Evolutionary conservation across 202 grass and related monocot genomes (phyloP), one percentile per base, ranked within the genome.

Genomic region (Elaeis oleifera): DNA sequence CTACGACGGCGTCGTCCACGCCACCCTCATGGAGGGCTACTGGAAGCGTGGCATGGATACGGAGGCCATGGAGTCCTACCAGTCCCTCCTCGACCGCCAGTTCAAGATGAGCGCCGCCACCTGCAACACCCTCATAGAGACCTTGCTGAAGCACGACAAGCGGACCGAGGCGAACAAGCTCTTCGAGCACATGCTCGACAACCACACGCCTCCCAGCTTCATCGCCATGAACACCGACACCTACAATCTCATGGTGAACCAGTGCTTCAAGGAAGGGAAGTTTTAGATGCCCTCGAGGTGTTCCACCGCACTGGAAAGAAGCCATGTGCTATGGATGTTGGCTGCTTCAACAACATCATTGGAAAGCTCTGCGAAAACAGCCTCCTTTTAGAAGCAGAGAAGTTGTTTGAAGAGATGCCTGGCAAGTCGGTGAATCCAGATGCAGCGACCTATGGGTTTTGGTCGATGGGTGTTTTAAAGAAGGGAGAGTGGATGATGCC

Each of bases 281-380:
- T 80, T 95, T 49, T 76, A 0, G 66, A 88, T 57, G 86, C 90
- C 0, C 78, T 90, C n/a, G 72, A 87, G 53, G 77, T 81, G 14
- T 90, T 95, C 61, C 90, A 95, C 56, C 73, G 75, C 3, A 73
- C 77, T 61, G 81, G 81, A 1, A 84, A 60, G 55, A 90, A 84
- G 69, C 80, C 85, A 0, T 79, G 83, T 6, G 85, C 84, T 71
- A 95, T 90, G 86, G 90, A 90, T 5, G 90, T 87, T 3, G 83
- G 80, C 31, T 87, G 90, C 69, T 95, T 96, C 79, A 96, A 96
- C 65, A 96, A 96, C 54, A 96, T 96, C 57, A 90, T 90, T 16
- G 78, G 80, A 1, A 90, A 88, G 53, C 86, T 95, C 16, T 95
- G 86, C 57, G 75, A 83, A 25, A 88, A 83, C 13, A 70, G 73